Evolutionary conservation across 768 basidiomycete species (phyloP), one percentile per base, ranked within the genome.

Genomic region (Phallus indusiatus): DNA sequence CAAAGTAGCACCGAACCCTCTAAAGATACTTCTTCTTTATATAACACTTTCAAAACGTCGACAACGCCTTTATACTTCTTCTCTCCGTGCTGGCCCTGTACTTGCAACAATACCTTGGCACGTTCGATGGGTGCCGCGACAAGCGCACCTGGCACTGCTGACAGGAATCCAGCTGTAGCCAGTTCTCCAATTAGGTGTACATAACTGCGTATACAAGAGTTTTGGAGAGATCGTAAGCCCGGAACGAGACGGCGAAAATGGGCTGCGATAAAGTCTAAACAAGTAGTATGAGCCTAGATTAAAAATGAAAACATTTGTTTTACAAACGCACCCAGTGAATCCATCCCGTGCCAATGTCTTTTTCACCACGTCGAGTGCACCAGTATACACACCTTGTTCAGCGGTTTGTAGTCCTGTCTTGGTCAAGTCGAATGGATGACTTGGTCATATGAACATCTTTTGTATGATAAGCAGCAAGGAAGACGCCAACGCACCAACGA

Each of bases 371-470:
- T 99, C 95, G 20, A 97, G 65, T 1, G 91, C 92, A 47, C 96
- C 93, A 46, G 78, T 92, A 74, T 99, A 99, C 50, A 82, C 78
- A 4, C 96, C 94, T 10, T 88, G 82, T 16, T 82, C 65, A 11
- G 96, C 95, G 5, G 96, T 98, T 73, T 99, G 96, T 61, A 99
- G 72, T 48, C 95, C 81, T n/a, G 90, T 93, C 75, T 94, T 94
- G 60, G 91, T 96, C 67, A 98, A 75, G 74, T 99, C 96, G 70
- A 98, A 99, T 9, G 96, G 96, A 68, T 99, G 96, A 1, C 96
- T 94, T 91, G 63, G 22, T 14, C 12, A 4, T 3, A 14, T n/a
- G 14, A 5, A 14, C 2, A 5, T 2, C n/a, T 2, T 34, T 14
- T 22, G 12, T n/a, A 37, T 47, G n/a, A n/a, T n/a, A 54, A 17